Conservation (phyloP, 1,284 basidiomycete genomes). For the Vanrija sp. region DNA sequence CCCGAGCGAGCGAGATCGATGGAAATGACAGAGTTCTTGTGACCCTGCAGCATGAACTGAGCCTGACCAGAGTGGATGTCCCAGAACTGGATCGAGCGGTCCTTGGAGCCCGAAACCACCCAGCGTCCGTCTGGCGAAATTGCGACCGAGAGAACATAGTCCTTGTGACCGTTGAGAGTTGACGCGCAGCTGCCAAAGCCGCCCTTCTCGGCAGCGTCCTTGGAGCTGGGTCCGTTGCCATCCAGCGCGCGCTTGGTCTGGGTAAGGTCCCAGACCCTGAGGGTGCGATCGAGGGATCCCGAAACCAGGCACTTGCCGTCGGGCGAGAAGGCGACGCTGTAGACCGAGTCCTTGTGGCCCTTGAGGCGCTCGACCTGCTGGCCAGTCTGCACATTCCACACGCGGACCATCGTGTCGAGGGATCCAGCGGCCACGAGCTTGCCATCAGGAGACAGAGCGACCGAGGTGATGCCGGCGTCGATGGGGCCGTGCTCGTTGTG, state of each 20-base stretch:
- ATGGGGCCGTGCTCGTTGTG: conserved; percentile 54
- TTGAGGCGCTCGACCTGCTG: conserved; percentile 67
- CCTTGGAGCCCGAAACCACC: conserved; percentile 87
- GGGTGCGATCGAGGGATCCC: conserved; percentile 78
- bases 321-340: conserved; percentile 79
- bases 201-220: conserved; percentile 42
- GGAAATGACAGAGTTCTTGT: conserved; percentile 86
- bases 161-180: conserved; percentile 78
- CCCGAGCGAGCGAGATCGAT: conserved; percentile 74
- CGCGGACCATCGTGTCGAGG: conserved; percentile 75
- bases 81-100: conserved; percentile 85
- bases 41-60: conserved; percentile 81
- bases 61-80: conserved; percentile 68
- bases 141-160: conserved; percentile 54
- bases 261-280: conserved; percentile 79
- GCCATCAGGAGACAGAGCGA: conserved; percentile 68
- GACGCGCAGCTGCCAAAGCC: conserved; percentile 61
- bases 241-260: conserved; percentile 44
- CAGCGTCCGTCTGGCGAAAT: conserved; percentile 80
- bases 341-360: conserved; percentile 78
- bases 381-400: conserved; percentile 77
- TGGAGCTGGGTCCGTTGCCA: conserved; percentile 22
- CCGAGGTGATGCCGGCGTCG: conserved; percentile 69
- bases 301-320: conserved; percentile 71
- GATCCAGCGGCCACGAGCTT: conserved; percentile 75